Conservation (phyloP, 192 early-diverging fungal genomes). For the Obelidium mucronatum region DNA sequence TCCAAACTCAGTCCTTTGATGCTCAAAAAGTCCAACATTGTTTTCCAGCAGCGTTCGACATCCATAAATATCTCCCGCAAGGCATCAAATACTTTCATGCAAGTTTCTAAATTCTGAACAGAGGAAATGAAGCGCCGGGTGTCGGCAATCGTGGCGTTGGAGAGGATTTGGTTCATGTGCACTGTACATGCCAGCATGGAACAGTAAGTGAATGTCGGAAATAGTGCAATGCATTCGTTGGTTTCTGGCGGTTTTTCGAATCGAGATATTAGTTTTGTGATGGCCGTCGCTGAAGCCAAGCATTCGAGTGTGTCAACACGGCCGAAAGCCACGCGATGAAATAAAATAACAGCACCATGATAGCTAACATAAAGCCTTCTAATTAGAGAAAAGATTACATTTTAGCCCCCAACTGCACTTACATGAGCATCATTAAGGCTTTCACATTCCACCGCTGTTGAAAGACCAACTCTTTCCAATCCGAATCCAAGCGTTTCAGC, state of each 20-base stretch:
- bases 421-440: constrained; percentile 39
- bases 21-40: too few relatives aligned
- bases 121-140: background rate
- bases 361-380: too few relatives aligned
- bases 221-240: constrained; percentile 22
- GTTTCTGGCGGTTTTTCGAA: background rate
- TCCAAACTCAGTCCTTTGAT: constrained; percentile 25
- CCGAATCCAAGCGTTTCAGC: background rate
- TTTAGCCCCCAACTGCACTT: too few relatives aligned
- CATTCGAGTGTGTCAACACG: too few relatives aligned
- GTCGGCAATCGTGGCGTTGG: too few relatives aligned
- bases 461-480: constrained; percentile 10
- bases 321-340: constrained; percentile 24
- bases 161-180: constrained; percentile 4
- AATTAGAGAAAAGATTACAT: too few relatives aligned
- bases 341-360: constrained; percentile 30
- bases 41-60: constrained; percentile 1
- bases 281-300: too few relatives aligned
- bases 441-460: constrained; percentile 21
- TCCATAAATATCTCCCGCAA: constrained; percentile 12
- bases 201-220: constrained; percentile 29
- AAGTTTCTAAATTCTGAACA: constrained; percentile 2
- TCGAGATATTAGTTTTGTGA: background rate
- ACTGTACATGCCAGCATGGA: constrained; percentile 10
- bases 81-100: constrained; percentile 22